Evolutionary conservation across 805 yeast species (phyloP), one percentile per base, ranked within the genome.

Genomic region (Hanseniaspora pseudoguilliermondii): DNA sequence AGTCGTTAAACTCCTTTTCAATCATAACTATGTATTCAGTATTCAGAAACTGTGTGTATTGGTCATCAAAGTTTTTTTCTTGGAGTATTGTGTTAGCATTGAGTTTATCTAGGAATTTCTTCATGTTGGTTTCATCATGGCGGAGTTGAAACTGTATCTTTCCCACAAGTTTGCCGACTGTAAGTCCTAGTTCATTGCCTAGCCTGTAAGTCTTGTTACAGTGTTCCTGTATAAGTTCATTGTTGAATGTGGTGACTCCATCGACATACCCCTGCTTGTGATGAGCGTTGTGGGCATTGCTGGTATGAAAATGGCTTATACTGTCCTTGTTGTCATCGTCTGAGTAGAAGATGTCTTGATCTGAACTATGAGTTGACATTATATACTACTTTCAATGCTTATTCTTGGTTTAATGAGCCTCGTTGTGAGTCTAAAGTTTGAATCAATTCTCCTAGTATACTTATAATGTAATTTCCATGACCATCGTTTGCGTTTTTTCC

Each of bases 201-300:
- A 70, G 63, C 0, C 86, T 87, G 61, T 81, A 90, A 0, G 91
- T 91, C 2, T 71, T 74, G 65, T 90, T 95, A 64, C 91, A 90
- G 0, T 96, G 96, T 13, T 71, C 64, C 64, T 90, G 97, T 25
- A 88, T 69, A 42, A 83, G 78, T 8, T 69, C 67, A 60, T 86
- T 95, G 62, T 86, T 83, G 5, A 87, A 79, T 16, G 66, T 68
- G 1, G 86, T 73, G 6, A 90, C 64, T 0, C 97, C 97, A 58
- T 84, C 95, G 5, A 87, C 68, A 61, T 86, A 90, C 0, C 97
- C 97, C 59, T 83, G 83, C 60, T 85, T 86, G 9, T 73, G 74
- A 64, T 90, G 96, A 10, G 73, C 75, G 34, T 90, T 69, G 61
- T 78, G 70, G 49, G 83, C 61, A 10, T 76, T 75, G 8, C 71